Percentiles rank a stretch among this genome's conserved stretches.
Evolutionary conservation across 208 protist species (phyloP).

Genomic region (Strigomonas culicis): DNA sequence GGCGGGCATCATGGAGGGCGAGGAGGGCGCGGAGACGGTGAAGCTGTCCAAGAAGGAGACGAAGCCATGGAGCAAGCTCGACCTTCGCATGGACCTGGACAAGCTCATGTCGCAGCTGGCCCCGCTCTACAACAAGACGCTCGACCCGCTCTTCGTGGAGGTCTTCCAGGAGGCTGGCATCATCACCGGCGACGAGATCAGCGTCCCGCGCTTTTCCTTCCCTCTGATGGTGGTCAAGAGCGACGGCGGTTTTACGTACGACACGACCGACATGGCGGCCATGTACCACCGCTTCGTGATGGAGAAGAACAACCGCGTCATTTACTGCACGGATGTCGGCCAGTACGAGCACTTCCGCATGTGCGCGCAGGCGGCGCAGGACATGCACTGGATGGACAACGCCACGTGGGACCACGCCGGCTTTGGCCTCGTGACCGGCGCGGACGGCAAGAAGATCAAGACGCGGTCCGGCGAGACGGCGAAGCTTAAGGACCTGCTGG

Average conservation of each 20-base stretch:
- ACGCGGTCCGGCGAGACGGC: conserved; percentile 94
- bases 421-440: conserved; percentile 92
- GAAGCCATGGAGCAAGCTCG: conserved; percentile 84
- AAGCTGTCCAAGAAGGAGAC: conserved; percentile 85
- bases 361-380: conserved; percentile 81
- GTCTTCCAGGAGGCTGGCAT: conserved; percentile 70
- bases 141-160: conserved; percentile 73
- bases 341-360: conserved; percentile 95
- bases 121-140: conserved; percentile 65
- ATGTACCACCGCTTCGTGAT: conserved; percentile 91
- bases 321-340: conserved; percentile 96
- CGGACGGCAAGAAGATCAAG: conserved; percentile 95
- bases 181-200: conserved; percentile 62
- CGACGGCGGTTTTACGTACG: conserved; percentile 95
- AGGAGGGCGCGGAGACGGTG: conserved; percentile 72
- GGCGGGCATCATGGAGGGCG: conserved; percentile 59
- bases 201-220: conserved; percentile 87
- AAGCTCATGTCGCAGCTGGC: conserved; percentile 76
- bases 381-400: conserved; percentile 86
- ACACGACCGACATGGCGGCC: conserved; percentile 92
- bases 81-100: conserved; percentile 76
- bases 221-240: conserved; percentile 95
- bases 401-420: conserved; percentile 91
- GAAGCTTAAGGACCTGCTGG: conserved; percentile 94
- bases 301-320: conserved; percentile 84